phyloP scores from a whole-genome alignment of 768 basidiomycete genomes.

The Amanita fuliginea region DNA sequence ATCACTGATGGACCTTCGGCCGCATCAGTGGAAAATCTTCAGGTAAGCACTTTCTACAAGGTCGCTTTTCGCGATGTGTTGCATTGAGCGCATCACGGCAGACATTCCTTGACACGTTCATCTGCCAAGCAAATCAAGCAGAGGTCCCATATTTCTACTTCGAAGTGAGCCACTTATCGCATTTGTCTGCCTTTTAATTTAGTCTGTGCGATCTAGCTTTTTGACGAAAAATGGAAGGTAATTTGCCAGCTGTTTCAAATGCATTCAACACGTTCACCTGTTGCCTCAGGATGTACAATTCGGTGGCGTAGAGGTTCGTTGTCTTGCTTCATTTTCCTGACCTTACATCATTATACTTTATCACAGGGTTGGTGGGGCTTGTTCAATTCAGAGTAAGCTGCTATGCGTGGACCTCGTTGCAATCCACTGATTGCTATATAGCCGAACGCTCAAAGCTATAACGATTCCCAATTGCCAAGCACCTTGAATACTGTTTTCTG shows the following conservation, averaged over 20 bases:
- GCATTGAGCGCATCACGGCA: conserved; percentile 19
- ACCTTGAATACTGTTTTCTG: conserved; percentile 16
- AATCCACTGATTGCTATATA: conserved; percentile 14
- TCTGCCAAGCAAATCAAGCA: conserved; percentile 79
- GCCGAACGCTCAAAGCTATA: conserved; percentile 63
- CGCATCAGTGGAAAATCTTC: conserved; percentile 52
- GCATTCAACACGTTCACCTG: not conserved
- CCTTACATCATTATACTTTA: not conserved
- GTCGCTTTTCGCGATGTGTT: not conserved
- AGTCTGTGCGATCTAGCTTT: conserved; percentile 31
- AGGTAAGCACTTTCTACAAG: conserved; percentile 21
- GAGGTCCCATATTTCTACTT: conserved; percentile 85
- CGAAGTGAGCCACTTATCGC: conserved; percentile 32
- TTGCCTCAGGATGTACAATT: conserved; percentile 38
- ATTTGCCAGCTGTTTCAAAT: conserved; percentile 11
- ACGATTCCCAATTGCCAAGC: conserved; percentile 50
- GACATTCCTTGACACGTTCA: conserved; percentile 76
- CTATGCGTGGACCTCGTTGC: not conserved
- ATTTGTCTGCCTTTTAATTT: not conserved
- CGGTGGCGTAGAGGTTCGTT: conserved; percentile 60
- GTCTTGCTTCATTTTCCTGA: not conserved
- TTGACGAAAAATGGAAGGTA: conserved; percentile 79
- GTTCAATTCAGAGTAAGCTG: conserved; percentile 29
- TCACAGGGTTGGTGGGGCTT: conserved; percentile 36
- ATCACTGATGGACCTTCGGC: conserved; percentile 57